Conservation (phyloP, 1,139 yeast species). For the Tardiomyces blankii region DNA sequence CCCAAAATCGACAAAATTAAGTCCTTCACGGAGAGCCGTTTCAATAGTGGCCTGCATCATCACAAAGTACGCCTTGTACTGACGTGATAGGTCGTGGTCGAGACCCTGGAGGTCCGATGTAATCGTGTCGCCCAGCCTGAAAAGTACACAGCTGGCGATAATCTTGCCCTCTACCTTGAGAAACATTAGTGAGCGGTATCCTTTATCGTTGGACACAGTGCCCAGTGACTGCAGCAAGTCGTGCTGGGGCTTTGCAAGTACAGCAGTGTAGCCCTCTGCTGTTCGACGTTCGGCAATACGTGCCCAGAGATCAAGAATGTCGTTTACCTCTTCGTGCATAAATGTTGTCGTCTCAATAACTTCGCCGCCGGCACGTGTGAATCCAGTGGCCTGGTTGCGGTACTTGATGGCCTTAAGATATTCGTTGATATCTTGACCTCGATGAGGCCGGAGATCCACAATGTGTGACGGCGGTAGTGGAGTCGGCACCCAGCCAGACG, state of each 20-base stretch:
- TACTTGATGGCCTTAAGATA: constrained; percentile 34
- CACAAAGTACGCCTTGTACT: constrained; percentile 36
- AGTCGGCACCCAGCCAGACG: constrained; percentile 32
- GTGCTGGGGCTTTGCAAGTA: constrained; percentile 27
- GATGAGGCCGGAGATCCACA: constrained; percentile 31
- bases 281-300: constrained; percentile 31
- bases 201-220: constrained; percentile 19
- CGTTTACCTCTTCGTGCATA: constrained; percentile 23
- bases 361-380: constrained; percentile 29
- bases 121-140: constrained; percentile 35
- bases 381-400: constrained; percentile 29
- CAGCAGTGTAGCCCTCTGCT: constrained; percentile 31
- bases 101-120: constrained; percentile 37
- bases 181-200: constrained; percentile 28
- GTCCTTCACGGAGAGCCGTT: constrained; percentile 31
- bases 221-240: constrained; percentile 27
- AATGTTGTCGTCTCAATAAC: constrained; percentile 24
- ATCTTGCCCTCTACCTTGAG: constrained; percentile 28
- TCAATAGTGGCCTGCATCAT: constrained; percentile 38
- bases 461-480: constrained; percentile 33
- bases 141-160: constrained; percentile 34
- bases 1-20: constrained; percentile 35
- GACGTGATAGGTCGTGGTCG: constrained; percentile 31
- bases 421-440: constrained; percentile 24
- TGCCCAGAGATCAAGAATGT: constrained; percentile 28